phyloP scores from a whole-genome alignment of 2,329 filamentous ascomycete genomes.

The Ophiostoma himal-ulmi region DNA sequence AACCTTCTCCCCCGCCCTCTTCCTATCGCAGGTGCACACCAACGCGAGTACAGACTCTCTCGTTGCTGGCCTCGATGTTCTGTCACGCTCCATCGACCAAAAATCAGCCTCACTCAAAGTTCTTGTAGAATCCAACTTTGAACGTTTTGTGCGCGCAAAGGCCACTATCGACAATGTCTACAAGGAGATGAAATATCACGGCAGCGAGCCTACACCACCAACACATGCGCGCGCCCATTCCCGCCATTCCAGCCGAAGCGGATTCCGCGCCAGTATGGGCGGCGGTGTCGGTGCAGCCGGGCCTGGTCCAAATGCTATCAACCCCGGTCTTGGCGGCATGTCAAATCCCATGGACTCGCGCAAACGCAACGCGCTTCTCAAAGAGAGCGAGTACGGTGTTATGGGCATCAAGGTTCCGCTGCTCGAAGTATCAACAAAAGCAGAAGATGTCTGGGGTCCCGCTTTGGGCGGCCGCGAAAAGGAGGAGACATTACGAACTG shows the following conservation, averaged over 20 bases:
- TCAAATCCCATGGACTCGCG: slow-evolving; percentile 30
- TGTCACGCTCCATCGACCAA: slow-evolving; percentile 90
- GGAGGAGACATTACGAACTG: slow-evolving; percentile 76
- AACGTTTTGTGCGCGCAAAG: slow-evolving; percentile 94
- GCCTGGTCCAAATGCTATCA: neutral
- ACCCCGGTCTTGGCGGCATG: slow-evolving; percentile 4
- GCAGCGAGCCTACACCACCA: slow-evolving; percentile 44
- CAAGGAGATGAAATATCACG: slow-evolving; percentile 84
- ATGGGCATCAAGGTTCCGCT: slow-evolving; percentile 82
- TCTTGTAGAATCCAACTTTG: slow-evolving; percentile 95
- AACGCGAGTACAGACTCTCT: slow-evolving; percentile 77
- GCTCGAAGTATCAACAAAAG: slow-evolving; percentile 84
- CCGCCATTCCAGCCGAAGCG: slow-evolving; percentile 61
- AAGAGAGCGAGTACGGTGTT: slow-evolving; percentile 88
- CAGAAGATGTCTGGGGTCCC: slow-evolving; percentile 95
- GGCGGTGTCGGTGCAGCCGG: neutral
- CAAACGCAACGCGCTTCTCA: slow-evolving; percentile 84
- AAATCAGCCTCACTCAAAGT: slow-evolving; percentile 96
- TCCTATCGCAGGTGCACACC: slow-evolving; percentile 86
- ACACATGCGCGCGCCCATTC: slow-evolving; percentile 49
- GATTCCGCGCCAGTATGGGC: slow-evolving; percentile 51
- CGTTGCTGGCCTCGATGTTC: slow-evolving; percentile 72
- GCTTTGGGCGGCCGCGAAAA: slow-evolving; percentile 86
- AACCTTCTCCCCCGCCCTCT: slow-evolving; percentile 85
- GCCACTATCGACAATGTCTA: slow-evolving; percentile 98